Conservation (phyloP, 2,329 filamentous ascomycete genomes). For the Aspergillus calidoustus region DNA sequence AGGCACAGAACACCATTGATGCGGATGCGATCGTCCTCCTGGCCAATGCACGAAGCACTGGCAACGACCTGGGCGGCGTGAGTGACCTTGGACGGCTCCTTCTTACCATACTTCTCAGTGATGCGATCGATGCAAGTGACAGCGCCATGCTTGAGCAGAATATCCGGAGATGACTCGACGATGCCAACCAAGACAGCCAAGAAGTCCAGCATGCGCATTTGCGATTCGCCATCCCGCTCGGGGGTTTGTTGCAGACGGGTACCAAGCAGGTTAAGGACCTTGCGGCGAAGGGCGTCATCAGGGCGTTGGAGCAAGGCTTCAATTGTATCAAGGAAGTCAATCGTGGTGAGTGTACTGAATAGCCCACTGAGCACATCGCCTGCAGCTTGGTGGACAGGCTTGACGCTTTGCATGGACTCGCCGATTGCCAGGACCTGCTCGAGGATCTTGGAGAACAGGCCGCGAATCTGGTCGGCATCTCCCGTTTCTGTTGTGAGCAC, state of each 20-base stretch:
- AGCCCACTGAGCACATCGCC: slow-evolving; percentile 76
- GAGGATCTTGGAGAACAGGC: slow-evolving; percentile 70
- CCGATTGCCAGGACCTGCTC: slow-evolving; percentile 69
- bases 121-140: slow-evolving; percentile 92
- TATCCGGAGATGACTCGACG: slow-evolving; percentile 72
- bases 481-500: slow-evolving; percentile 41
- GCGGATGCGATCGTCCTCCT: slow-evolving; percentile 71
- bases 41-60: slow-evolving; percentile 75
- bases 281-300: slow-evolving; percentile 75
- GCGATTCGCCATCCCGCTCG: slow-evolving; percentile 69
- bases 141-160: slow-evolving; percentile 79
- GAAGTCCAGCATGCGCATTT: slow-evolving; percentile 75
- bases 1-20: slow-evolving; percentile 88
- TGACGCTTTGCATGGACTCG: slow-evolving; percentile 52
- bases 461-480: slow-evolving; percentile 69
- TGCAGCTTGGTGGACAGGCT: slow-evolving; percentile 47
- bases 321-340: slow-evolving; percentile 86
- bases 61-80: slow-evolving; percentile 77
- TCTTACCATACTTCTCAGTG: slow-evolving; percentile 92
- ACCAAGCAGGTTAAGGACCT: slow-evolving; percentile 80
- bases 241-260: slow-evolving; percentile 75
- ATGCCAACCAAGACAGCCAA: slow-evolving; percentile 77
- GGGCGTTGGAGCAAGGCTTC: slow-evolving; percentile 78
- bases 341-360: slow-evolving; percentile 82
- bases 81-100: slow-evolving; percentile 76